These are phyloP conservation scores for Aethionema arabicum DNA, from an alignment of 345 rosid genomes.

Conservation along the genomic window DNA sequence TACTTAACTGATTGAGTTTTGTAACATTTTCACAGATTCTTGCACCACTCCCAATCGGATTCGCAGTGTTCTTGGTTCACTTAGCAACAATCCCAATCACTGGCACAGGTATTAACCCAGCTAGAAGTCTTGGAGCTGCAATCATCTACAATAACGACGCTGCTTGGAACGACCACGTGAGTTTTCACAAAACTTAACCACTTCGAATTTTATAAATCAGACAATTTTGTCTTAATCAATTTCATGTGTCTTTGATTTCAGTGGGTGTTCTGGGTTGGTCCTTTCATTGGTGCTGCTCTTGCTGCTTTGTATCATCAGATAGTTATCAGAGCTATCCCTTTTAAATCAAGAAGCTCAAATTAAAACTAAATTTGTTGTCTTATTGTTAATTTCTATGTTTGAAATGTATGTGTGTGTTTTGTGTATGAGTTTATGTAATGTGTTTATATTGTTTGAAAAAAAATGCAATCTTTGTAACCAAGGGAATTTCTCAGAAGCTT, in stretches of 20 bases:
- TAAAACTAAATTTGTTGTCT: constrained; percentile 18
- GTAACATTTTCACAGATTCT: constrained; percentile 41
- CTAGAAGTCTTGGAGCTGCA: constrained; percentile 70
- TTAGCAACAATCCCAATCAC: constrained; percentile 68
- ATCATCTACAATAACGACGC: constrained; percentile 54
- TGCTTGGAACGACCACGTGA: constrained; percentile 70
- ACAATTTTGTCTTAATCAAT: not conserved
- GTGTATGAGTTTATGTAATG: not conserved
- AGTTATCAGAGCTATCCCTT: constrained; percentile 77
- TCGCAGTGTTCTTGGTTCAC: constrained; percentile 73
- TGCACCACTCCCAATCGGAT: constrained; percentile 66
- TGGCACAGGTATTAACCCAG: constrained; percentile 75
- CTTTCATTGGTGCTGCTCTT: constrained; percentile 68
- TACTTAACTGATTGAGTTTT: constrained; percentile 11
- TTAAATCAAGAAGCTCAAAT: constrained; percentile 42
- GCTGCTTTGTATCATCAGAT: constrained; percentile 69
- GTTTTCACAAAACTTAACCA: constrained; percentile 19
- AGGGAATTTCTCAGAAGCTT: constrained; percentile 15
- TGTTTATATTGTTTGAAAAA: constrained; percentile 11
- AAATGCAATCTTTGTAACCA: constrained; percentile 22
- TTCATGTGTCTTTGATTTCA: constrained; percentile 17
- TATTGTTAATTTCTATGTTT: constrained; percentile 20
- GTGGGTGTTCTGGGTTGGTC: constrained; percentile 89
- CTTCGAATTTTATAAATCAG: not conserved
- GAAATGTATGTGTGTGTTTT: constrained; percentile 18